Evolutionary conservation across 2,329 filamentous ascomycete genomes (phyloP).

Genomic region (Drechslera avenae): DNA sequence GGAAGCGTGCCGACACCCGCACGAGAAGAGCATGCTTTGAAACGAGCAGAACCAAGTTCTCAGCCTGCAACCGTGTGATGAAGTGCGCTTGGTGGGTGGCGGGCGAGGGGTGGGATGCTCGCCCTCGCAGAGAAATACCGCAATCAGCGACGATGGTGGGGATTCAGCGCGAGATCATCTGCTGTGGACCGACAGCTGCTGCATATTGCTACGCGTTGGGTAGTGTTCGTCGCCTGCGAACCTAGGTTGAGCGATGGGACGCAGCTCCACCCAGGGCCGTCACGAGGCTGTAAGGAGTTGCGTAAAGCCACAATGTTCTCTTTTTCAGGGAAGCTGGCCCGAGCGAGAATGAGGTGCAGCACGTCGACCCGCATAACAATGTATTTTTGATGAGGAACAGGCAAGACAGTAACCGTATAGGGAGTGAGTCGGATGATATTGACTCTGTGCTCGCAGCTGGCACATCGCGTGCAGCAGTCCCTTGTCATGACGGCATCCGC

Average conservation of each 20-base stretch:
- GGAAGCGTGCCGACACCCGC: slow-evolving; percentile 12
- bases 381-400: slow-evolving; percentile 20
- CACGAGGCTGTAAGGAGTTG: slow-evolving; percentile 7
- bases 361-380: slow-evolving; percentile 17
- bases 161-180: slow-evolving; percentile 4
- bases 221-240: slow-evolving; percentile 19
- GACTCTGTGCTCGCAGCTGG: slow-evolving; percentile 26
- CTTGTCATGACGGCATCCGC: slow-evolving; percentile 31
- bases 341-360: slow-evolving; percentile 15
- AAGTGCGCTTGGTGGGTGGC: background rate
- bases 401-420: slow-evolving; percentile 25
- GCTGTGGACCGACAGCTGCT: slow-evolving; percentile 10
- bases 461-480: slow-evolving; percentile 20
- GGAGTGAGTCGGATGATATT: slow-evolving; percentile 27
- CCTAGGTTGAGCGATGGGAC: slow-evolving; percentile 22
- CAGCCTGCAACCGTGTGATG: background rate
- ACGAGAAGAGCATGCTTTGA: slow-evolving; percentile 5
- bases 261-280: slow-evolving; percentile 14
- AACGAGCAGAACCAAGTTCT: slow-evolving; percentile 3
- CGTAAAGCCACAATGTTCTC: slow-evolving; percentile 16
- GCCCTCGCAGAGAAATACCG: background rate
- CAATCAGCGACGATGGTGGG: slow-evolving; percentile 5
- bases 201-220: slow-evolving; percentile 16
- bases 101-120: slow-evolving; percentile 1
- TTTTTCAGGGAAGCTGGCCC: slow-evolving; percentile 23